phyloP scores from a whole-genome alignment of 2,329 filamentous ascomycete genomes.

The Aspergillus sojae region DNA sequence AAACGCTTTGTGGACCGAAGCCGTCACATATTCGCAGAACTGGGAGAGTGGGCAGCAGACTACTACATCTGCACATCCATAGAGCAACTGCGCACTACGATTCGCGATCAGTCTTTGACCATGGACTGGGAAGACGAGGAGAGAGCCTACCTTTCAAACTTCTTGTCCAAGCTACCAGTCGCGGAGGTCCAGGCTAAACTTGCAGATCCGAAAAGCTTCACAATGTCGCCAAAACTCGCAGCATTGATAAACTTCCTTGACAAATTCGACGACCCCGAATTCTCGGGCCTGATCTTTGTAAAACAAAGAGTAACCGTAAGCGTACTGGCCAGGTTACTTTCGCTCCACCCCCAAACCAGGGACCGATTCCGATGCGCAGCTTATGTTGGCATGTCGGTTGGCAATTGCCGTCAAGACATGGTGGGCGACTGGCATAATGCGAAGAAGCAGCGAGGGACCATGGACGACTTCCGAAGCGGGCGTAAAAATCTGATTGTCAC shows the following conservation, averaged over 20 bases:
- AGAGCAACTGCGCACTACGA: slow-evolving; percentile 31
- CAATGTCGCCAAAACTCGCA: slow-evolving; percentile 61
- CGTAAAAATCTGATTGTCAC: slow-evolving; percentile 60
- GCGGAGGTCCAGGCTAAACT: slow-evolving; percentile 19
- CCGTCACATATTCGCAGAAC: slow-evolving; percentile 54
- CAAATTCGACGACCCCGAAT: slow-evolving; percentile 50
- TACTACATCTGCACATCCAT: slow-evolving; percentile 62
- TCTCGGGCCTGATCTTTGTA: slow-evolving; percentile 67
- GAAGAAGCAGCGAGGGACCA: slow-evolving; percentile 52
- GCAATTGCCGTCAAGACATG: slow-evolving; percentile 45
- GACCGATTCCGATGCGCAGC: slow-evolving; percentile 47
- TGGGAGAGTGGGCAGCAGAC: slow-evolving; percentile 71
- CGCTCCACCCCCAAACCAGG: slow-evolving; percentile 51
- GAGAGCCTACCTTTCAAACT: slow-evolving; percentile 53
- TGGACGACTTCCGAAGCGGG: slow-evolving; percentile 58
- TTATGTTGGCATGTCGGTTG: slow-evolving; percentile 53
- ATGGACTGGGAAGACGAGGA: slow-evolving; percentile 56
- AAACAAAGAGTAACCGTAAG: slow-evolving; percentile 63
- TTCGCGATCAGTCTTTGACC: slow-evolving; percentile 33
- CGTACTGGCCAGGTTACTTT: slow-evolving; percentile 62
- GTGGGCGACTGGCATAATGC: slow-evolving; percentile 54
- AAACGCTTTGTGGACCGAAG: slow-evolving; percentile 56
- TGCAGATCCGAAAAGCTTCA: slow-evolving; percentile 7
- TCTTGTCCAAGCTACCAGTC: slow-evolving; percentile 32
- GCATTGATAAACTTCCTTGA: slow-evolving; percentile 58